Evolutionary conservation across 148 eudicot species (phyloP).

Genomic region (Fagopyrum homotropicum): DNA sequence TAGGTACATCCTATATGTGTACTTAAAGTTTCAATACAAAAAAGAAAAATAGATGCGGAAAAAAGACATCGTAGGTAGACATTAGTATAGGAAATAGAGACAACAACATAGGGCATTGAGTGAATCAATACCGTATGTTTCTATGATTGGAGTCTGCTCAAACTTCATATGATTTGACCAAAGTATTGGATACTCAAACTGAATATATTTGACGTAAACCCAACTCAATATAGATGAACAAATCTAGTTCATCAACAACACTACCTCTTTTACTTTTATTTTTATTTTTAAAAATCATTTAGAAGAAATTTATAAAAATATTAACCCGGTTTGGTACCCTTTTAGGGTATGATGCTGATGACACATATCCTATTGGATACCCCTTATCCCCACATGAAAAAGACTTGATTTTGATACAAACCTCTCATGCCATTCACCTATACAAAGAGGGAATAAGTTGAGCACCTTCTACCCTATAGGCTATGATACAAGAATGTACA

Average conservation of each 20-base stretch:
- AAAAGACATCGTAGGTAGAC: background rate
- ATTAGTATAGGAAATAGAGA: background rate
- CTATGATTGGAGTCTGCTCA: background rate
- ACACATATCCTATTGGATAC: slow-evolving; percentile 10
- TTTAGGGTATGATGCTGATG: background rate
- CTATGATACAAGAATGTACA: no score
- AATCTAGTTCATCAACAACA: background rate
- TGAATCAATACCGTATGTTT: background rate
- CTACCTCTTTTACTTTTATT: no score
- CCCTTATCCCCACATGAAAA: slow-evolving; percentile 1
- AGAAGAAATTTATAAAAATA: background rate
- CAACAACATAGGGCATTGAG: background rate
- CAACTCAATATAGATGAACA: background rate
- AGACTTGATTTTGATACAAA: background rate
- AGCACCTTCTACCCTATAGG: background rate
- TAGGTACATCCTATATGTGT: no score
- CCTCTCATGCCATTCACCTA: background rate
- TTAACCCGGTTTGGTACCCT: background rate
- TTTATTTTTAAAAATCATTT: background rate
- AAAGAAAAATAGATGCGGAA: background rate
- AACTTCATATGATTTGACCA: background rate
- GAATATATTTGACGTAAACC: background rate
- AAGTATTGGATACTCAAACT: slow-evolving; percentile 5
- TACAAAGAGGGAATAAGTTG: background rate
- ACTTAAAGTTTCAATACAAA: no score